Percentiles rank a stretch among this genome's conserved stretches.
These are phyloP conservation scores for Fusarium solani-melongenae DNA, from an alignment of 2,329 filamentous ascomycete species.

Conservation along the genomic window DNA sequence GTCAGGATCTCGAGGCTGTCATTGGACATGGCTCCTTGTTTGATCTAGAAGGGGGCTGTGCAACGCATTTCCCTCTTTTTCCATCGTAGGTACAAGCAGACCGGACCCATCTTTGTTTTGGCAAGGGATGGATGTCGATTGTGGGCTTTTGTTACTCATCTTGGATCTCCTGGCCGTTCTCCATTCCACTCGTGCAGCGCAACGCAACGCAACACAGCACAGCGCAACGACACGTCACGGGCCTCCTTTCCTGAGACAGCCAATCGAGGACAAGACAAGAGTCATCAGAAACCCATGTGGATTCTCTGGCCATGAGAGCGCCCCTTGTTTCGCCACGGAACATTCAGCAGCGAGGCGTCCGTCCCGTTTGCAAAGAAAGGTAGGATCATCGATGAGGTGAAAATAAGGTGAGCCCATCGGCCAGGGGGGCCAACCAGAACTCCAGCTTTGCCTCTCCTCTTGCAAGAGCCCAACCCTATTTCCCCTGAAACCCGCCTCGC, in stretches of 20 bases:
- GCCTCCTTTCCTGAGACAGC: slow-evolving; percentile 28
- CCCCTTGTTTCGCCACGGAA: slow-evolving; percentile 12
- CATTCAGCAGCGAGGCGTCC: neutral
- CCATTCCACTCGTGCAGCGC: neutral
- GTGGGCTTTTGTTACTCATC: slow-evolving; percentile 19
- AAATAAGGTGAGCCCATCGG: slow-evolving; percentile 18
- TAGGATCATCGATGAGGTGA: slow-evolving; percentile 7
- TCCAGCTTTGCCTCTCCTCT: neutral
- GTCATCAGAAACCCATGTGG: slow-evolving; percentile 26
- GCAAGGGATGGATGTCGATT: slow-evolving; percentile 20
- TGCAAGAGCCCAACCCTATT: neutral
- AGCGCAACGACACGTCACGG: slow-evolving; percentile 38
- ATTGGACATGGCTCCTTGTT: slow-evolving; percentile 26
- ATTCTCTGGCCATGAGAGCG: neutral
- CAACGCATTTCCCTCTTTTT: slow-evolving; percentile 14
- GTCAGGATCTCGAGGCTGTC: neutral
- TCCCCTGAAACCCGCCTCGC: slow-evolving; percentile 38
- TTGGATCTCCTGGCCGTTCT: slow-evolving; percentile 9
- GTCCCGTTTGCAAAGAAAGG: neutral
- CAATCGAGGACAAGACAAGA: slow-evolving; percentile 34
- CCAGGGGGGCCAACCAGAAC: neutral
- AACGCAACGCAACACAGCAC: neutral
- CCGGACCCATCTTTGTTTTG: slow-evolving; percentile 25
- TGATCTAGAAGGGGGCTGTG: slow-evolving; percentile 27
- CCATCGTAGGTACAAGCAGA: neutral